Percentiles rank a stretch among this genome's conserved stretches.
Evolutionary conservation across 1,139 yeast species (phyloP).

Genomic region (Hanseniaspora sp.): DNA sequence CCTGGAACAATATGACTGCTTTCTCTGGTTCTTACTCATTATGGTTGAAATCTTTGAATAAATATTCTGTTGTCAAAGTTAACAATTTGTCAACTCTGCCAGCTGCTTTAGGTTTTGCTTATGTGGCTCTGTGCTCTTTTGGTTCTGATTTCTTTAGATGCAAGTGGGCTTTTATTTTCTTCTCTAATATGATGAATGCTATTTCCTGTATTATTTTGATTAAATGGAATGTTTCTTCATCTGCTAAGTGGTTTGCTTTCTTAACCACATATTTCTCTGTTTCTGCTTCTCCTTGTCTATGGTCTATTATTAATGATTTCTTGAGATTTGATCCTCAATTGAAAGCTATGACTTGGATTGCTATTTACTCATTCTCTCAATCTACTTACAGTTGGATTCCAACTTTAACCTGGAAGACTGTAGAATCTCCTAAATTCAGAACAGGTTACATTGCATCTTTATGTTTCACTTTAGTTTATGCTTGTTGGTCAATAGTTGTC

Average conservation of each 20-base stretch:
- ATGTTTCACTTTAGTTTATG: conserved; percentile 40
- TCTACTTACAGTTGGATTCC: conserved; percentile 33
- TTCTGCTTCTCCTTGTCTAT: conserved; percentile 31
- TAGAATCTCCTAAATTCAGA: conserved; percentile 42
- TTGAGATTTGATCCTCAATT: conserved; percentile 32
- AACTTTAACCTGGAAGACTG: conserved; percentile 44
- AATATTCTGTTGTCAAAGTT: conserved; percentile 28
- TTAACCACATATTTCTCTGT: conserved; percentile 30
- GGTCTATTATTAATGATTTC: conserved; percentile 33
- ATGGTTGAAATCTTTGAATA: conserved; percentile 31
- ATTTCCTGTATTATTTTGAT: conserved; percentile 38
- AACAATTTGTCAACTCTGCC: conserved; percentile 31
- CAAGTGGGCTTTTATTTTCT: conserved; percentile 34
- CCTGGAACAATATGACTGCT: conserved; percentile 32
- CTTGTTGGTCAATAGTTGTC: conserved; percentile 46
- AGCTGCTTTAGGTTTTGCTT: conserved; percentile 31
- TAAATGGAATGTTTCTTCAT: conserved; percentile 34
- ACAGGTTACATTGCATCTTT: conserved; percentile 48
- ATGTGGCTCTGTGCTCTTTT: conserved; percentile 28
- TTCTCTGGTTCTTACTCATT: conserved; percentile 31
- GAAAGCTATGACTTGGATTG: conserved; percentile 32
- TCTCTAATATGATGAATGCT: conserved; percentile 41
- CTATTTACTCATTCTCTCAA: conserved; percentile 31
- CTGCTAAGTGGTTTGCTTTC: conserved; percentile 32
- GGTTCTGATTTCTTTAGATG: conserved; percentile 31